A percentile compares a stretch with the other conserved stretches of the same genome.
Conservation (phyloP, 1,284 basidiomycete genomes). For the Rhodotorula sp. region DNA sequence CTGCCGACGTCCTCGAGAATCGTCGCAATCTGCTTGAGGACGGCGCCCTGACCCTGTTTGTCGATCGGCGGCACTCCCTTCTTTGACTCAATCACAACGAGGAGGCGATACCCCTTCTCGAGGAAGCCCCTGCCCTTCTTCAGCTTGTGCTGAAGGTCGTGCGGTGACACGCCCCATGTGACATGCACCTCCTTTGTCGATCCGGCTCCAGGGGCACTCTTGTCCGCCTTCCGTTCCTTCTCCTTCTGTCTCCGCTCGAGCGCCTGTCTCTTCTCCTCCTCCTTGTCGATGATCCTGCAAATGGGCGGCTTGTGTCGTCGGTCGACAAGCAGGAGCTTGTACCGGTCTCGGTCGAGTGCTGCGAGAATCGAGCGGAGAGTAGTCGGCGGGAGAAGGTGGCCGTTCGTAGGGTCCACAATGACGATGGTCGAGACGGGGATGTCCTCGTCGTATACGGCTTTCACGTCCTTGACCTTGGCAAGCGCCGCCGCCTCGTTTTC, state of each 20-base stretch:
- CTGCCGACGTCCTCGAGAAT: constrained; percentile 15
- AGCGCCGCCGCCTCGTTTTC: not conserved
- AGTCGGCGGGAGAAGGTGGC: constrained; percentile 27
- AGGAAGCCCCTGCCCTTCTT: constrained; percentile 62
- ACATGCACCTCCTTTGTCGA: constrained; percentile 67
- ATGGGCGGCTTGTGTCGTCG: constrained; percentile 43
- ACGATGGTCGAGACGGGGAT: constrained; percentile 28
- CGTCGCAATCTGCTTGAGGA: constrained; percentile 16
- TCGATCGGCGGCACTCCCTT: constrained; percentile 10
- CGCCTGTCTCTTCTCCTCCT: constrained; percentile 45
- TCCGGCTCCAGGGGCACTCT: not conserved
- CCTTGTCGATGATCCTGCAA: constrained; percentile 51
- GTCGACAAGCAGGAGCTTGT: constrained; percentile 33
- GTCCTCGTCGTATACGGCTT: constrained; percentile 26
- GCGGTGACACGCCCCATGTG: constrained; percentile 63
- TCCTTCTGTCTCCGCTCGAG: constrained; percentile 45
- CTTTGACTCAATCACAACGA: constrained; percentile 54
- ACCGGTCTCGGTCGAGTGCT: constrained; percentile 32
- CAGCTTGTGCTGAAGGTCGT: constrained; percentile 68
- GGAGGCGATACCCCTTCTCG: constrained; percentile 61
- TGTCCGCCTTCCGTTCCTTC: constrained; percentile 2
- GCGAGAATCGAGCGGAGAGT: constrained; percentile 24
- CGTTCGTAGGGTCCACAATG: constrained; percentile 34
- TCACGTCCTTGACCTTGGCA: constrained; percentile 2
- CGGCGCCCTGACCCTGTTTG: constrained; percentile 10